Base-by-base conservation (phyloP, 768 basidiomycete genomes). In the Collybiopsis luxurians region DNA sequence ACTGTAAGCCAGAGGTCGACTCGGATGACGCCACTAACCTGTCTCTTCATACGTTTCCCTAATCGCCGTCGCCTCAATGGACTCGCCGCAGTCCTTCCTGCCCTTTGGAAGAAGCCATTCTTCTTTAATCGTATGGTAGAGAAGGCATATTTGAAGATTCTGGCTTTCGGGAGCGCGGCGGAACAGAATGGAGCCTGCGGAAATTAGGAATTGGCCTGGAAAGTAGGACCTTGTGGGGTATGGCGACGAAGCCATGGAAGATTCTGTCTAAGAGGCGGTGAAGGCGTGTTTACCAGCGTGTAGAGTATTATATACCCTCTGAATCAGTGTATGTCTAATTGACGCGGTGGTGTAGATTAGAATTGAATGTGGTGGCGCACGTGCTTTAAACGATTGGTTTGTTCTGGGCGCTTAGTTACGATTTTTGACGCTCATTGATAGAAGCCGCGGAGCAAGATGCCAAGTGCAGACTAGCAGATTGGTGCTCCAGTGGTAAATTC, bases 31-130 rank as follows among this genome's bases (percentile, higher is more conserved):
- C 12, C 15, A 55, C 36, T 55, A 3, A 47, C 54, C 85, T 0
- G 84, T 86, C 71, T 87, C 85, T 63, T 85, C 87, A 63, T 74
- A 84, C 0, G 84, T 84, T 68, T 88, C 86, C 17, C 86, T 74
- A 4, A 83, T 59, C 0, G 85, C 85, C 1, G 85, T 73, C 1
- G 55, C 61, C 54, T 80, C 77, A 17, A 83, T 69, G 4, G 71
- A 68, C 67, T 87, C 86, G 1, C 78, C 78, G 21, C 72, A 64
- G 63, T 86, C 83, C 63, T 86, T 86, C 30, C 83, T 75, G 4
- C 85, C 86, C 59, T 86, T 87, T 31, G 86, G 82, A 12, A 86
- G 76, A 4, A 83, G 61, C 71, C 71, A 75, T 43, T 68, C 60
- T 49, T 67, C 49, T 3, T 53, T 62, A 9, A 61, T 64, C 4